Evolutionary conservation across 176 grass and related monocot genomes (phyloP), one percentile per base, ranked within the genome.

Genomic region (Ensete glaucum): DNA sequence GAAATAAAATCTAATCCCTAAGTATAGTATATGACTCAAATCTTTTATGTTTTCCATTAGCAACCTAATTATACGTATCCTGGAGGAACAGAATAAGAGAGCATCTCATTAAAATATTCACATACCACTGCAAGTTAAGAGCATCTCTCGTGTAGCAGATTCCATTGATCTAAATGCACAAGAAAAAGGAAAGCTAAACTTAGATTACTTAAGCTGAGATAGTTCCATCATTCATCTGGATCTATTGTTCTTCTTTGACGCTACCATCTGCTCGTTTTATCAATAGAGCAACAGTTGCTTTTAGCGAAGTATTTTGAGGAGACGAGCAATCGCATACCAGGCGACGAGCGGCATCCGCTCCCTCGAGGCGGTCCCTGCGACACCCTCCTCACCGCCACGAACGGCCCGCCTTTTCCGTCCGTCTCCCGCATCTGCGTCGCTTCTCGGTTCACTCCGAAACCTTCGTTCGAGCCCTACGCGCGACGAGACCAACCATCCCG

Each of bases 301-400:
- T 12, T 9, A 71, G 20, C 8, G 20, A 21, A n/a, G 5, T 48
- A 3, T 8, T 48, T 1, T 5, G 2, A 43, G 9, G 14, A 48
- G 13, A 43, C 17, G 14, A 2, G 29, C 10, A 48, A 83, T 71
- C 27, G 73, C 26, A 73, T 88, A 88, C 88, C 82, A 52, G 78
- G 74, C 11, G 88, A 91, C 54, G 88, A 65, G 72, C 85, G 83
- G 73, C 58, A 79, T 54, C 62, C 55, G 17, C 80, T 78, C 54
- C 83, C 78, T 78, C 78, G 78, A 66, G 54, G 80, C 23, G 71
- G 69, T 66, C 83, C 83, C 48, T 78, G 81, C 13, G 85, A 85
- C 77, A 88, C 80, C 77, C 88, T 84, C 74, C 85, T 89, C 23
- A 84, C 81, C 85, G 85, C 85, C 73, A 88, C 68, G 84, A 91